Base-by-base conservation (phyloP, 352 stramenopile genomes). In the Elongisporangium senticosum region DNA sequence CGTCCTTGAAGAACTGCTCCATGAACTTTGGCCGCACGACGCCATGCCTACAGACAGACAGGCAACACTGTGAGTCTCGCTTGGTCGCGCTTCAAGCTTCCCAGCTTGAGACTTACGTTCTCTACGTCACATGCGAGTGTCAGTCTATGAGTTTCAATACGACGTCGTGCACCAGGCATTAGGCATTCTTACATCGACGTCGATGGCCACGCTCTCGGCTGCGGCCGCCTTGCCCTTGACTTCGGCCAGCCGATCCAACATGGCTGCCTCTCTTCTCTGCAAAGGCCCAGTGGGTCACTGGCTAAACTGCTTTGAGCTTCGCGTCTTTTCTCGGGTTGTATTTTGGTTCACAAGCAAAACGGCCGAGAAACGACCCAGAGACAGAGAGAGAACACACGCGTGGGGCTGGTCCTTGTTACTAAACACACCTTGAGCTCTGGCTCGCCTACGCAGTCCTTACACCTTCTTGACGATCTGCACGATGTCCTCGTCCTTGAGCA, bases 381-480 rank as follows among this genome's bases (percentile, higher is more conserved):
- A 39, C 28, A 39, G 7, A 43, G 33, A 43, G 8, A 17, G 13
- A 17, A 39, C 7, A n/a, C 23, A 26, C 23, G 23, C 2, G 2
- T 26, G 23, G 23, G 33, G 13, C 2, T 10, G 13, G 33, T 43
- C 10, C 33, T 43, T 43, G 33, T 43, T 43, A 43, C 33, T 43
- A 43, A 17, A 43, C 33, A 43, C 26, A 37, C 26, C 6, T 37
- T 1, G 43, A n/a, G 20, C 47, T 33, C 20, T n/a, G 17, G 26
- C 20, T 28, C 3, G 28, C 37, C 37, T 24, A n/a, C 19, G 28
- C 23, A 26, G 23, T 26, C 23, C 57, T 77, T 89, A 96, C 37
- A 93, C 79, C 65, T 97, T 97, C 75, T 98, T 98, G 64, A 98
- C 91, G 61, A 99, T 98, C 83, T 99, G 97, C 49, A 99, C 96